Percentiles rank a stretch among this genome's conserved stretches.
phyloP scores from a whole-genome alignment of 164 flowering plant species.

The Echeveria elegans region DNA sequence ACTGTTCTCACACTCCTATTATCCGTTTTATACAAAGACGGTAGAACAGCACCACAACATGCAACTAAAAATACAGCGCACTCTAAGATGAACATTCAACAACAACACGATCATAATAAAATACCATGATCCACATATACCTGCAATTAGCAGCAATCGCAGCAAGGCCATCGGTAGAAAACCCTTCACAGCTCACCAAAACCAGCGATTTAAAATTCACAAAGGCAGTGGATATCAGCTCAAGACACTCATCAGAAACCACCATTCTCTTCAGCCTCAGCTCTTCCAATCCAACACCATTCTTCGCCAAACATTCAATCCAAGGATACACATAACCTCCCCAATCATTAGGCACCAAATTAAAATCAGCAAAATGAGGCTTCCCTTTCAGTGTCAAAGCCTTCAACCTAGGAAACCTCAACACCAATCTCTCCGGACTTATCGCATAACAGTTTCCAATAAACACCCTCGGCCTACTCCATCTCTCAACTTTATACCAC shows the following conservation, averaged over 20 bases:
- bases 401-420: not conserved
- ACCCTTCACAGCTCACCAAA: not conserved
- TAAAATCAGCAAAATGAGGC: not conserved
- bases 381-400: not conserved
- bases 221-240: constrained; percentile 15
- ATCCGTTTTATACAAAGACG: too few relatives aligned
- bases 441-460: not conserved
- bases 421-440: not conserved
- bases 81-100: too few relatives aligned
- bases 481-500: not conserved
- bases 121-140: not conserved
- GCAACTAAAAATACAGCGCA: too few relatives aligned
- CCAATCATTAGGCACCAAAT: not conserved
- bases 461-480: not conserved
- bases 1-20: too few relatives aligned
- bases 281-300: constrained; percentile 36
- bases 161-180: not conserved
- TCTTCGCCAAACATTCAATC: constrained; percentile 21
- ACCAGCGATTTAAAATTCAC: not conserved
- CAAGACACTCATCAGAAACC: constrained; percentile 48
- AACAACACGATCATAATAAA: too few relatives aligned
- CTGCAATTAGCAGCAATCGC: constrained; percentile 42
- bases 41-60: too few relatives aligned
- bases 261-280: constrained; percentile 57
- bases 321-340: not conserved